Percentiles rank a stretch among this genome's conserved stretches.
Evolutionary conservation across 495 filamentous ascomycete genomes (phyloP).

Genomic region (Friedmanniomyces endolithicus): DNA sequence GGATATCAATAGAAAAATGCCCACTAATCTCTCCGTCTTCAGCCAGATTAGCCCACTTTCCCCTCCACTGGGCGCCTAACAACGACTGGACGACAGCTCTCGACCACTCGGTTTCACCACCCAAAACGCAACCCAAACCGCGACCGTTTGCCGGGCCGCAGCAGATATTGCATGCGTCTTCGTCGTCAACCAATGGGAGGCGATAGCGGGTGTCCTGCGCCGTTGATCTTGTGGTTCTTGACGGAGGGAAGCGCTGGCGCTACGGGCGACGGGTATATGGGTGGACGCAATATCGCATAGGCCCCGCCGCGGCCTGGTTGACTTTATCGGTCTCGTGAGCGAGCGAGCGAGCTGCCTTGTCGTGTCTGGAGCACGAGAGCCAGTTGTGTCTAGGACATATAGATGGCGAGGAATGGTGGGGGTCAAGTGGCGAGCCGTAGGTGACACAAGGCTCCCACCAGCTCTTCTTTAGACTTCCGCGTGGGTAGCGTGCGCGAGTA

Average conservation of each 20-base stretch:
- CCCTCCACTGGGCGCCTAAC: not conserved
- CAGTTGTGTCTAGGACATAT: not conserved
- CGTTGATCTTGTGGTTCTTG: not conserved
- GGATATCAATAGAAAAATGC: not conserved
- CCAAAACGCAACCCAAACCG: not conserved
- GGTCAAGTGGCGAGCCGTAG: not conserved
- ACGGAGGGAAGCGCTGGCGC: not conserved
- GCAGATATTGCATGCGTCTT: constrained; percentile 1
- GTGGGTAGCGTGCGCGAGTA: not conserved
- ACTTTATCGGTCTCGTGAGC: not conserved
- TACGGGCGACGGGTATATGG: not conserved
- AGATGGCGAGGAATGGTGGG: not conserved
- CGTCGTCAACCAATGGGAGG: not conserved
- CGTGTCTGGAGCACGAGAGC: not conserved
- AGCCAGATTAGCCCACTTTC: not conserved
- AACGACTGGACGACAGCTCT: not conserved
- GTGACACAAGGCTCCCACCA: not conserved
- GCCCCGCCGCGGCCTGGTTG: not conserved
- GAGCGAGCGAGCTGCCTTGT: not conserved
- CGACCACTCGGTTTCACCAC: not conserved
- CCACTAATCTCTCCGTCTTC: not conserved
- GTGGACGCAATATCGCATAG: constrained; percentile 4
- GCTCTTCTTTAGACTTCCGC: not conserved
- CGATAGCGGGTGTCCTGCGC: not conserved
- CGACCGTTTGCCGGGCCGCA: not conserved